Evolutionary conservation across 192 early-diverging fungal species (phyloP).

Genomic region (Podila horticola): DNA sequence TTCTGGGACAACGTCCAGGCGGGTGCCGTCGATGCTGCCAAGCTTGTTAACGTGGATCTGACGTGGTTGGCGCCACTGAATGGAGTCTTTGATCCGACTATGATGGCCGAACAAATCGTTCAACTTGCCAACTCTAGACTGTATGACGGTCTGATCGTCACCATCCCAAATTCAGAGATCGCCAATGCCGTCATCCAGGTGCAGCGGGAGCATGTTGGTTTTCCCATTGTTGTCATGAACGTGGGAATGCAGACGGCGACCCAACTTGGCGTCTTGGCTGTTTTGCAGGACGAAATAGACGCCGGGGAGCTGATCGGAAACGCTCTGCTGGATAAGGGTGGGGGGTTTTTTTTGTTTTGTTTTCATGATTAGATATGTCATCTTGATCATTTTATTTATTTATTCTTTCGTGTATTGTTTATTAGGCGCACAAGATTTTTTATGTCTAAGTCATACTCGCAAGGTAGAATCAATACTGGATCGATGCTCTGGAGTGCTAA

Average conservation of each 20-base stretch:
- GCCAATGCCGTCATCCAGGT: slow-evolving; percentile 27
- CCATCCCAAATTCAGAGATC: slow-evolving; percentile 36
- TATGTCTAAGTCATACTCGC: slow-evolving; percentile 13
- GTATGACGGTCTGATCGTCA: slow-evolving; percentile 33
- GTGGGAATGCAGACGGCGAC: slow-evolving; percentile 25
- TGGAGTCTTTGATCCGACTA: neutral
- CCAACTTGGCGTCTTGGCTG: slow-evolving; percentile 27
- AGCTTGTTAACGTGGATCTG: slow-evolving; percentile 11
- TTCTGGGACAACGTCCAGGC: slow-evolving; percentile 11
- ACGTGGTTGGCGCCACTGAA: slow-evolving; percentile 17
- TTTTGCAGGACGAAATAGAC: slow-evolving; percentile 31
- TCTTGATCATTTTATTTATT: neutral
- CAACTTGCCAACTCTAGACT: neutral
- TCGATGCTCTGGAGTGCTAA: slow-evolving; percentile 37
- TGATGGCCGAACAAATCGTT: slow-evolving; percentile 21
- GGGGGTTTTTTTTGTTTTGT: neutral
- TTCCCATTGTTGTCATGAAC: slow-evolving; percentile 40
- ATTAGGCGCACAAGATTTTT: slow-evolving; percentile 31
- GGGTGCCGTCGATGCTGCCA: slow-evolving; percentile 26
- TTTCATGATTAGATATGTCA: neutral
- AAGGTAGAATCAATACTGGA: slow-evolving; percentile 13
- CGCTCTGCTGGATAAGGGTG: slow-evolving; percentile 33
- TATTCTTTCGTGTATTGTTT: neutral
- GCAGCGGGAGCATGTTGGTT: slow-evolving; percentile 1
- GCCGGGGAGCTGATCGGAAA: slow-evolving; percentile 34